Evolutionary conservation across 2,329 filamentous ascomycete genomes (phyloP), one percentile per base, ranked within the genome.

Genomic region (Alternaria sp.): DNA sequence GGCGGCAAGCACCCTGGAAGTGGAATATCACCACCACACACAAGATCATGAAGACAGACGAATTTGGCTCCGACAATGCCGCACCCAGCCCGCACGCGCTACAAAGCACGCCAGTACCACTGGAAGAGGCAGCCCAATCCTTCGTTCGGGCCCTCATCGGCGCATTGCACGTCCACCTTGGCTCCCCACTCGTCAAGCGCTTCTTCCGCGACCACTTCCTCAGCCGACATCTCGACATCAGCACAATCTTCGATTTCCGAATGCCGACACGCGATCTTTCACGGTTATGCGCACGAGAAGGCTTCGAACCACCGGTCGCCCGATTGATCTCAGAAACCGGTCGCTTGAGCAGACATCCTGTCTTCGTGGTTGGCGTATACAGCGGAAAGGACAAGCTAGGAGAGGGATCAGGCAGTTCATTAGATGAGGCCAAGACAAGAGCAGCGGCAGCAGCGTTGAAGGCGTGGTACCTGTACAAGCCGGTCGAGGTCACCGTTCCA

Each of bases 381-480:
- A 96, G 92, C 70, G 96, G 95, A 55, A 85, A 86, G 64, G 94
- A 99, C 79, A 95, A 96, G 86, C 85, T 99, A 45, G 96, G 95
- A 59, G 95, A 99, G 83, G 96, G 90, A n/a, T 86, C 90, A 19
- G 96, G 92, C 23, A 84, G 90, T 52, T 94, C 88, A 80, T 83
- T 98, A 60, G 86, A 93, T 69, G 88, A 93, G 73, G 95, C 92
- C 30, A 88, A 93, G 67, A 86, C 88, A 67, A 88, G 92, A 79
- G 96, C 96, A 19, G 89, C 92, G 40, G 94, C 96, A 74, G 90
- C 91, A 67, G 90, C 93, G 17, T 85, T 99, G 76, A 97, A 97
- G 85, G 86, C 90, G 6, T 99, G 96, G 96, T 99, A 99, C 81
- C 85, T 99, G 57, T 99, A 99, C 84, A 94, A 90, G 79, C 95